Evolutionary conservation across 2,329 filamentous ascomycete species (phyloP).

Genomic region (Sporothrix pallida): DNA sequence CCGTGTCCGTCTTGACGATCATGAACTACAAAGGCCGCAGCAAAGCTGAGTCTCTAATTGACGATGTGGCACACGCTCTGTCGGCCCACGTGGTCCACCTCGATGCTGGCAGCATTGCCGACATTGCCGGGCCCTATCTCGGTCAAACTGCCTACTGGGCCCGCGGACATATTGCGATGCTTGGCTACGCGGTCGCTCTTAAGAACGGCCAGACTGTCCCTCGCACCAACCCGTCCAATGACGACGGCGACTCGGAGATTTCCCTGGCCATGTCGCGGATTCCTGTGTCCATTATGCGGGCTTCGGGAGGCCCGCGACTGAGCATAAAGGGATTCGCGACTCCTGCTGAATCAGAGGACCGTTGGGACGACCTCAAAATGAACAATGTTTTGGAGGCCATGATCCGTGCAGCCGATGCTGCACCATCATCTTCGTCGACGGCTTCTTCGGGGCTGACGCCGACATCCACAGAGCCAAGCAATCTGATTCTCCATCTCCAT

Average conservation of each 20-base stretch:
- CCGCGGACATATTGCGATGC: slow-evolving; percentile 57
- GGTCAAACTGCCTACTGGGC: slow-evolving; percentile 61
- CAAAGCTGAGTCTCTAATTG: slow-evolving; percentile 41
- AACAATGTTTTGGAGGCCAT: slow-evolving; percentile 63
- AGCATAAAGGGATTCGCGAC: slow-evolving; percentile 40
- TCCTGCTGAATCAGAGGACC: slow-evolving; percentile 49
- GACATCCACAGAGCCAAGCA: slow-evolving; percentile 39
- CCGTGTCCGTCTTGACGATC: slow-evolving; percentile 47
- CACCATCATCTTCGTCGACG: slow-evolving; percentile 36
- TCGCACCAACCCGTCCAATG: slow-evolving; percentile 48
- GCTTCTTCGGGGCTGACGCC: not conserved
- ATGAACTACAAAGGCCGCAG: slow-evolving; percentile 45
- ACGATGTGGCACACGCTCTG: slow-evolving; percentile 48
- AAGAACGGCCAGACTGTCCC: slow-evolving; percentile 56
- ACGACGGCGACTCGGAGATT: slow-evolving; percentile 45
- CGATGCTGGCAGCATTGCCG: slow-evolving; percentile 71
- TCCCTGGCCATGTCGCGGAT: slow-evolving; percentile 40
- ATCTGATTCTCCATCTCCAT: slow-evolving; percentile 76
- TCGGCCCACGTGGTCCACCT: slow-evolving; percentile 71
- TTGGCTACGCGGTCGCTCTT: slow-evolving; percentile 63
- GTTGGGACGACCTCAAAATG: slow-evolving; percentile 68
- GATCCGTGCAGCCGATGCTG: slow-evolving; percentile 54
- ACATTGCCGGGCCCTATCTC: slow-evolving; percentile 72
- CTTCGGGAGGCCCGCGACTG: slow-evolving; percentile 27
- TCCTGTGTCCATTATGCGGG: slow-evolving; percentile 35